These are phyloP conservation scores for Aspergillus indologenus DNA, from an alignment of 495 filamentous ascomycete genomes.

Conservation along the genomic window DNA sequence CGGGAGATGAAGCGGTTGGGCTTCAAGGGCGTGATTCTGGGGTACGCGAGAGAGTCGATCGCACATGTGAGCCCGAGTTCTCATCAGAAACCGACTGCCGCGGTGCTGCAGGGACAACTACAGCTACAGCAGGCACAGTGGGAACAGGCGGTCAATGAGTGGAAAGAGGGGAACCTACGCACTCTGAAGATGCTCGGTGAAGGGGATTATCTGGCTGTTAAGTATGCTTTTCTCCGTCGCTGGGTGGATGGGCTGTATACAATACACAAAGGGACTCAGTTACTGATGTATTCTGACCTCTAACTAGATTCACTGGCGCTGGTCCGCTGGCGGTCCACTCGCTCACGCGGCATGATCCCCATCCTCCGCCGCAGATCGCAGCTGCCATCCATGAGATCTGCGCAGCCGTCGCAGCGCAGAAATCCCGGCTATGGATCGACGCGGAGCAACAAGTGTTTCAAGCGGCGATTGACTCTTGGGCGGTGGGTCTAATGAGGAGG, in stretches of 20 bases:
- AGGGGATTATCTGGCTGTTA: slow-evolving; percentile 75
- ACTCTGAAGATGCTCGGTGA: slow-evolving; percentile 61
- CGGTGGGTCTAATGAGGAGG: slow-evolving; percentile 65
- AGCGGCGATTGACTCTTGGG: slow-evolving; percentile 76
- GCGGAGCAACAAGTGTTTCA: slow-evolving; percentile 79
- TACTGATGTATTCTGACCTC: background rate
- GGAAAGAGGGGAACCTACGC: slow-evolving; percentile 66
- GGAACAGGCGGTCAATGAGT: slow-evolving; percentile 43
- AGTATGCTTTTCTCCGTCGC: slow-evolving; percentile 40
- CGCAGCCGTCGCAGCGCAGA: slow-evolving; percentile 57
- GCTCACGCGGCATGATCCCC: slow-evolving; percentile 52
- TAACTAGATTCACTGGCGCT: slow-evolving; percentile 65
- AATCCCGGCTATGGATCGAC: slow-evolving; percentile 74
- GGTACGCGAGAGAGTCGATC: slow-evolving; percentile 73
- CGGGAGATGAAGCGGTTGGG: slow-evolving; percentile 60
- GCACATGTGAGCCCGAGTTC: slow-evolving; percentile 38
- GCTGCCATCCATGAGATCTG: slow-evolving; percentile 70
- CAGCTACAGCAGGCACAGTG: background rate
- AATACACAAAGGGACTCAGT: background rate
- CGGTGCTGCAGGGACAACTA: background rate
- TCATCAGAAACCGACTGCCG: background rate
- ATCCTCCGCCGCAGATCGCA: slow-evolving; percentile 47
- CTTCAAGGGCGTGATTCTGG: slow-evolving; percentile 72
- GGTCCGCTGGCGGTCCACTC: slow-evolving; percentile 63
- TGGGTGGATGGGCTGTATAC: background rate